Evolutionary conservation across 2,329 filamentous ascomycete genomes (phyloP).

Genomic region (Calonectria montana): DNA sequence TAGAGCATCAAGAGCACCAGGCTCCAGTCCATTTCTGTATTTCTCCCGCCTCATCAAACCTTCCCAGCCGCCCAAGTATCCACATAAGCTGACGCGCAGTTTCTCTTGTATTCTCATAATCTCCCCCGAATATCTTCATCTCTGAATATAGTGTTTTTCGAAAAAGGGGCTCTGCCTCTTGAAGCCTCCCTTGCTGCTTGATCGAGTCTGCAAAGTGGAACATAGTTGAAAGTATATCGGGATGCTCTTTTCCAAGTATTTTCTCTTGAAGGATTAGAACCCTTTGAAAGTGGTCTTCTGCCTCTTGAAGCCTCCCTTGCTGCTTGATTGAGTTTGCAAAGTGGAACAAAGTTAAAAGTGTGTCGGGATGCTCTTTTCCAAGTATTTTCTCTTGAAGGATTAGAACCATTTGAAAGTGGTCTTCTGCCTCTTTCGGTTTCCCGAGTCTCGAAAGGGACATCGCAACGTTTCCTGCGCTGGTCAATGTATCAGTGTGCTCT

Average conservation of each 20-base stretch:
- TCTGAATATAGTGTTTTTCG: too few relatives aligned
- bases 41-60: too few relatives aligned
- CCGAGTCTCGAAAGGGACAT: neutral
- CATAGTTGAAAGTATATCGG: neutral
- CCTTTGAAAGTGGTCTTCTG: constrained; percentile 11
- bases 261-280: neutral
- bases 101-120: neutral
- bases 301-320: constrained; percentile 29
- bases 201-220: fast-evolving
- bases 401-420: neutral
- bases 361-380: neutral
- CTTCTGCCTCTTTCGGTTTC: constrained; percentile 34
- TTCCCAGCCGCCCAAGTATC: neutral
- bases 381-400: neutral
- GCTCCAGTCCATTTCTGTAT: too few relatives aligned
- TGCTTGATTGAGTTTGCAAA: neutral
- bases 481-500: neutral
- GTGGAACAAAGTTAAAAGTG: neutral
- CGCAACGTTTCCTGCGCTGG: neutral
- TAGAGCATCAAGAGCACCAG: too few relatives aligned
- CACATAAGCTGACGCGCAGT: neutral
- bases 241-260: neutral
- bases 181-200: neutral
- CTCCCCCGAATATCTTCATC: neutral
- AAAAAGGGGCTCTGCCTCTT: neutral